Conservation (phyloP, 345 rosid species). For the Microthlaspi erraticum region DNA sequence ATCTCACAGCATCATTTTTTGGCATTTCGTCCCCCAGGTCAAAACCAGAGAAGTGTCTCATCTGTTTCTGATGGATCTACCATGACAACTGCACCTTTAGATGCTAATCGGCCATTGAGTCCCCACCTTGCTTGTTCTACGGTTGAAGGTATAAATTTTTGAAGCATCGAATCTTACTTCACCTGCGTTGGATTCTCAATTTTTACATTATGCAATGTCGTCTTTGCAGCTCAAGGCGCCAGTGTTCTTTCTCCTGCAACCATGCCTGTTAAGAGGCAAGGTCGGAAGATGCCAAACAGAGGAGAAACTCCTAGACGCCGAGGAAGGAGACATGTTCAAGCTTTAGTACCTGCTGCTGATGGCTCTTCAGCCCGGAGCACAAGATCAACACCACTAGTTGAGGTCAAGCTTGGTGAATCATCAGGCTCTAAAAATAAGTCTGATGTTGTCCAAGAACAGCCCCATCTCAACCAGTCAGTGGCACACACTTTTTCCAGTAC, state of each 20-base stretch:
- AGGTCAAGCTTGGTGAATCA: constrained; percentile 40
- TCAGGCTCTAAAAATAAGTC: constrained; percentile 47
- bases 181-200: constrained; percentile 25
- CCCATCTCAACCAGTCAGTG: constrained; percentile 27
- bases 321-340: constrained; percentile 61
- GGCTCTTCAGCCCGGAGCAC: constrained; percentile 53
- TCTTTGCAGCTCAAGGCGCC: constrained; percentile 33
- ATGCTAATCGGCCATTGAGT: constrained; percentile 35
- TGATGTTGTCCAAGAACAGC: constrained; percentile 51
- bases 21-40: constrained; percentile 53
- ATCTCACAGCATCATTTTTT: constrained; percentile 16
- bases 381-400: constrained; percentile 42
- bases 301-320: constrained; percentile 57
- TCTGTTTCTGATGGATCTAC: constrained; percentile 60
- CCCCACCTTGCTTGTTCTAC: constrained; percentile 35
- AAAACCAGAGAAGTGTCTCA: constrained; percentile 55
- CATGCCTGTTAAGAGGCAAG: constrained; percentile 48
- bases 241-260: constrained; percentile 30
- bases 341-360: constrained; percentile 48
- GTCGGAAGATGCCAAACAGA: constrained; percentile 53
- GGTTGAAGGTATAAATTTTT: constrained; percentile 40
- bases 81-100: constrained; percentile 27
- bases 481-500: neutral
- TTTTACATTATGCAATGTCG: constrained; percentile 13
- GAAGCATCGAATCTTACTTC: constrained; percentile 13